Conservation (phyloP, 2,329 filamentous ascomycete species). For the Cladosporium sp. region DNA sequence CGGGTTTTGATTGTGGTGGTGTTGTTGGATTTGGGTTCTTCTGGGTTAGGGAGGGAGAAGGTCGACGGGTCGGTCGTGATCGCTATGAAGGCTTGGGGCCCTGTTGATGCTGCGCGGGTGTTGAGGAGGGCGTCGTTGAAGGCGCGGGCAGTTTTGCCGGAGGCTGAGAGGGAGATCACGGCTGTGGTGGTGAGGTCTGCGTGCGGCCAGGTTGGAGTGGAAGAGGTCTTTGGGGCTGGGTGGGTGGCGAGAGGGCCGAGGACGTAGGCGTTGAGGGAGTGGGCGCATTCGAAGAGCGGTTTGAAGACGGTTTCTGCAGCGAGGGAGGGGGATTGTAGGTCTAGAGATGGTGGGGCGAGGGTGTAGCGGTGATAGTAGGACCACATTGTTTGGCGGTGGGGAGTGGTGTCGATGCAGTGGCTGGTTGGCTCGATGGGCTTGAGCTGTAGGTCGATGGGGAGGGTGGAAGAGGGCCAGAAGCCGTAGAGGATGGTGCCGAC, state of each 20-base stretch:
- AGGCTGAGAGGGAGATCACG: conserved; percentile 25
- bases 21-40: neutral
- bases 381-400: conserved; percentile 43
- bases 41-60: neutral
- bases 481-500: conserved; percentile 45
- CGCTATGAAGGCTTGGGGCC: conserved; percentile 24
- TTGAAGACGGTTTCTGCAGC: conserved; percentile 22
- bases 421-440: conserved; percentile 26
- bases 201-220: conserved; percentile 17
- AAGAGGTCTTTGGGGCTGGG: conserved; percentile 6
- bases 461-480: conserved; percentile 47
- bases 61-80: conserved; percentile 20
- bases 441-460: conserved; percentile 44
- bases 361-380: conserved; percentile 51
- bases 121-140: conserved; percentile 26
- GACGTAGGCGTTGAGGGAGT: conserved; percentile 23
- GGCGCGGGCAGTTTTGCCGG: conserved; percentile 26
- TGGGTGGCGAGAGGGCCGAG: conserved; percentile 23
- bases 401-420: conserved; percentile 44
- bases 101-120: neutral
- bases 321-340: neutral
- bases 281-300: conserved; percentile 25
- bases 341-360: neutral
- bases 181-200: conserved; percentile 23
- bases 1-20: neutral